phyloP scores from a whole-genome alignment of 371 early-diverging fungal genomes.

The Batkoa obscura region DNA sequence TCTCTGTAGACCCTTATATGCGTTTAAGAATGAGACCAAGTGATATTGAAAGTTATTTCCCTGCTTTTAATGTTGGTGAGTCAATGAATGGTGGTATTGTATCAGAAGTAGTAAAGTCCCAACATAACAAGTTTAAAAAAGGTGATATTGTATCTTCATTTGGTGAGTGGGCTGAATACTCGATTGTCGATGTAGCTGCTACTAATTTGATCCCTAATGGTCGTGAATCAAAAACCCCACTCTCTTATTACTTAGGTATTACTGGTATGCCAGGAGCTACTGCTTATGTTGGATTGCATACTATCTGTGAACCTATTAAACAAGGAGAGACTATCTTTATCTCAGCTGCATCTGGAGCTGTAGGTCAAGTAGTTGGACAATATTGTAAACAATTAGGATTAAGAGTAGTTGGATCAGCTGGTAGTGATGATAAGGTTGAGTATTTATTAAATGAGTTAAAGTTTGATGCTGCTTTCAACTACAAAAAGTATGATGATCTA shows the following conservation, averaged over 20 bases:
- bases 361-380: slow-evolving; percentile 44
- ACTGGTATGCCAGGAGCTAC: slow-evolving; percentile 38
- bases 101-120: slow-evolving; percentile 35
- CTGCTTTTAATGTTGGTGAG: slow-evolving; percentile 30
- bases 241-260: slow-evolving; percentile 27
- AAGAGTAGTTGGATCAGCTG: slow-evolving; percentile 41
- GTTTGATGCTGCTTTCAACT: slow-evolving; percentile 51
- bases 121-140: slow-evolving; percentile 25
- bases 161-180: slow-evolving; percentile 33
- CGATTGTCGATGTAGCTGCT: slow-evolving; percentile 15
- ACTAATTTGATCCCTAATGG: slow-evolving; percentile 11
- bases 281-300: slow-evolving; percentile 25
- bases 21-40: slow-evolving; percentile 39
- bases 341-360: slow-evolving; percentile 36
- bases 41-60: slow-evolving; percentile 20
- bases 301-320: slow-evolving; percentile 30
- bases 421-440: slow-evolving; percentile 44
- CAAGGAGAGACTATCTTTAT: slow-evolving; percentile 41
- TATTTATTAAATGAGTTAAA: slow-evolving; percentile 25
- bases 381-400: slow-evolving; percentile 33
- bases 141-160: slow-evolving; percentile 37
- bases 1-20: slow-evolving; percentile 36
- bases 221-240: slow-evolving; percentile 21
- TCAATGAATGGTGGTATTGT: slow-evolving; percentile 36
- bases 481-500: slow-evolving; percentile 26